phyloP scores from a whole-genome alignment of 225 moss, liverwort and hornwort species.

The Asterella californica region DNA sequence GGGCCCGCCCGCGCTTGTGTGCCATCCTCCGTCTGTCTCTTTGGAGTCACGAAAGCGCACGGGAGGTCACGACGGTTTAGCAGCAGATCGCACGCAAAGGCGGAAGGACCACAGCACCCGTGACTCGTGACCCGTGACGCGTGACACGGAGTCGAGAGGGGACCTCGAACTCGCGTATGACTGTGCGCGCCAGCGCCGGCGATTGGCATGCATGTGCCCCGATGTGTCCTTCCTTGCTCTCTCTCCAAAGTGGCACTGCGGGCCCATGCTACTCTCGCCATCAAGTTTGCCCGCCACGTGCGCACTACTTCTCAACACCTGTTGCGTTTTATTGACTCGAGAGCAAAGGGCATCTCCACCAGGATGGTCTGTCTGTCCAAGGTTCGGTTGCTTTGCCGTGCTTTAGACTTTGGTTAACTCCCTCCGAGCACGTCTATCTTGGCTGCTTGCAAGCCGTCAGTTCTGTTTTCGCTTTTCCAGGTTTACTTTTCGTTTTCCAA shows the following conservation, averaged over 20 bases:
- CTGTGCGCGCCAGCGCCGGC: neutral
- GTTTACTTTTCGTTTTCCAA: neutral
- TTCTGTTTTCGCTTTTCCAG: no score
- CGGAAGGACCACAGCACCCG: conserved; percentile 9
- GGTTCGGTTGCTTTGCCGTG: neutral
- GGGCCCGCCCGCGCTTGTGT: neutral
- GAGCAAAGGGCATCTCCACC: neutral
- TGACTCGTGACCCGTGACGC: no score
- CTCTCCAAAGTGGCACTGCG: neutral
- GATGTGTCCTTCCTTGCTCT: neutral
- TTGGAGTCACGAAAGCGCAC: conserved; percentile 17
- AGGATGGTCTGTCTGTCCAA: neutral
- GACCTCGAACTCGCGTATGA: neutral
- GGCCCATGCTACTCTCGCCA: neutral
- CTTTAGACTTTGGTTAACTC: neutral
- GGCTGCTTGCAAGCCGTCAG: neutral
- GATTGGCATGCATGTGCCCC: neutral
- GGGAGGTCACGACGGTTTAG: conserved; percentile 22
- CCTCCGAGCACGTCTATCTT: neutral
- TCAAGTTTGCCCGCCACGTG: conserved; percentile 4
- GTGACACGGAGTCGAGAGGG: no score
- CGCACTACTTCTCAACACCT: neutral
- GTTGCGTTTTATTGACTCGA: conserved; percentile 2
- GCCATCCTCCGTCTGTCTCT: conserved; percentile 18
- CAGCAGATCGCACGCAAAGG: conserved; percentile 7